phyloP scores from a whole-genome alignment of 1,284 basidiomycete species.

The Malassezia brasiliensis region DNA sequence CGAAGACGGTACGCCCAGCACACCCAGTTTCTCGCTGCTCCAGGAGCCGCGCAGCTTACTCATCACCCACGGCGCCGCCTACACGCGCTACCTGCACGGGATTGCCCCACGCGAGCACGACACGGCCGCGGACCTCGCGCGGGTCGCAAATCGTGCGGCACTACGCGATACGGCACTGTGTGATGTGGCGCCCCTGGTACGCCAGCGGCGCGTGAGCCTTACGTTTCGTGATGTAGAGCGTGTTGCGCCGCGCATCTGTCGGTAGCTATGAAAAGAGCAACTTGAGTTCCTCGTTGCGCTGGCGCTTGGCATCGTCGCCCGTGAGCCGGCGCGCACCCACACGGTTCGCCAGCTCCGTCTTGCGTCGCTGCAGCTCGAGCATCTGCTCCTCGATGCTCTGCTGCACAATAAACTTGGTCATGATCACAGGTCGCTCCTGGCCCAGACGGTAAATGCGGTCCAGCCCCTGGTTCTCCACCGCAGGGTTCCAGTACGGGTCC shows the following conservation, averaged over 20 bases:
- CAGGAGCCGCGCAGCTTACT: conserved; percentile 43
- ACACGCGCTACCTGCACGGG: conserved; percentile 46
- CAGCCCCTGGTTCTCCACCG: conserved; percentile 59
- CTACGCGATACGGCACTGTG: conserved; percentile 17
- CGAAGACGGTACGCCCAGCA: conserved; percentile 17
- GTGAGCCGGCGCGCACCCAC: conserved; percentile 28
- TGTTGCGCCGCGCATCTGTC: conserved; percentile 3
- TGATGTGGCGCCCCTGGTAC: conserved; percentile 49
- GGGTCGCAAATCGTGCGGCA: conserved; percentile 22
- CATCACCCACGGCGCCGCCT: conserved; percentile 34
- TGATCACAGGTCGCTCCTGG: conserved; percentile 37
- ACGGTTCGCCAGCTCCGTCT: conserved; percentile 41
- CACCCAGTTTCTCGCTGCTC: conserved; percentile 37
- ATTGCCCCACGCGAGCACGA: conserved; percentile 51
- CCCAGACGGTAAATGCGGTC: conserved; percentile 45
- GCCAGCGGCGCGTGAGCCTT: conserved; percentile 65
- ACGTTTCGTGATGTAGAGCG: conserved; percentile 69
- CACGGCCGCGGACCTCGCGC: conserved; percentile 16
- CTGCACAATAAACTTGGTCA: conserved; percentile 42
- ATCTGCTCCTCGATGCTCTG: conserved; percentile 47
- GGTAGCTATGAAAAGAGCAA: conserved; percentile 25
- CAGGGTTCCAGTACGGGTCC: conserved; percentile 96
- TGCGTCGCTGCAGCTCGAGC: conserved; percentile 39
- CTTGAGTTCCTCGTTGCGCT: conserved; percentile 32
- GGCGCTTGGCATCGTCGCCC: conserved; percentile 18